Evolutionary conservation across 2,329 filamentous ascomycete species (phyloP).

Genomic region (Sarocladium kiliense): DNA sequence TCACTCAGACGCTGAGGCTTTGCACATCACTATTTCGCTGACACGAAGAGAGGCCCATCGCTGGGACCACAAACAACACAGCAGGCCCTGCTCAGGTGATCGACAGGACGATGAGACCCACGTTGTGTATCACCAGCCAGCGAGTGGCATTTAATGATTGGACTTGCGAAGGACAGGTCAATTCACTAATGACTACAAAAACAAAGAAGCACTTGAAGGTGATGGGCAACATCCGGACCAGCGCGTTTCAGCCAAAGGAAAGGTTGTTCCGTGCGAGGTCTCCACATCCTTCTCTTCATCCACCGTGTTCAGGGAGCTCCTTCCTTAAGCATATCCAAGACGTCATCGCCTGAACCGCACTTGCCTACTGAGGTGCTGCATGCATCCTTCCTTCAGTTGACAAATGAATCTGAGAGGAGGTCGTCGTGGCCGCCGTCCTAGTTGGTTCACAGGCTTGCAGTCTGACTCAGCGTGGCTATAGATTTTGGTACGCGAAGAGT

Average conservation of each 20-base stretch:
- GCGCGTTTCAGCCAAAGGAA: background rate
- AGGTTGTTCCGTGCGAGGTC: background rate
- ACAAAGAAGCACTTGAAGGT: background rate
- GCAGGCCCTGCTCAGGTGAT: background rate
- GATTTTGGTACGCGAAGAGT: too few species aligned
- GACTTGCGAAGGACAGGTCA: background rate
- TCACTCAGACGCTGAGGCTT: background rate
- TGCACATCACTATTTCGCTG: slow-evolving; percentile 7
- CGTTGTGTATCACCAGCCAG: background rate
- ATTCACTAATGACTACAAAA: background rate
- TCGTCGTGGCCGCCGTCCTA: too few species aligned
- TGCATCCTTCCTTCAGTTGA: background rate
- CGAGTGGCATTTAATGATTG: background rate
- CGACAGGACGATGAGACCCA: background rate
- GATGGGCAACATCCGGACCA: background rate
- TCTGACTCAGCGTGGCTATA: too few species aligned
- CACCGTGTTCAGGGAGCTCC: background rate
- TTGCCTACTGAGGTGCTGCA: background rate
- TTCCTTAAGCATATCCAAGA: background rate
- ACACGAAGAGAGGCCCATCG: background rate
- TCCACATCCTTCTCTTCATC: background rate
- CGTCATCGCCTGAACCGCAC: background rate
- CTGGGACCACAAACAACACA: background rate
- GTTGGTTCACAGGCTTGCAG: too few species aligned
- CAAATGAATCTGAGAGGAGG: too few species aligned